Evolutionary conservation across 352 stramenopile genomes (phyloP), one percentile per base, ranked within the genome.

Genomic region (Aphanomyces cochlioides): DNA sequence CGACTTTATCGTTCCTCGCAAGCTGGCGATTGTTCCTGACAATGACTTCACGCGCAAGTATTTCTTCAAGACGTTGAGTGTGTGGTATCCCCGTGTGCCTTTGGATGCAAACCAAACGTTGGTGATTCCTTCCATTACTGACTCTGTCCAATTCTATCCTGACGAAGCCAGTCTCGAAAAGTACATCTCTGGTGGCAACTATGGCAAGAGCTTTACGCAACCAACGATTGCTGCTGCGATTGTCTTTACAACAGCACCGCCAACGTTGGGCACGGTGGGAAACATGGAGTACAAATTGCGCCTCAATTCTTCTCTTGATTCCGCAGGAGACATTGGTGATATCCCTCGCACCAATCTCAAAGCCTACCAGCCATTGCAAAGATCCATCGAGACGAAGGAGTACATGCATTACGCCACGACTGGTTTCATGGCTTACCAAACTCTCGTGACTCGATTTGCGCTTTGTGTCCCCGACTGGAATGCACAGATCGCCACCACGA

Each of bases 31-130:
- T 37, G 77, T 71, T 7, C 83, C 83, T 1, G 79, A 90, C 61
- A 89, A 79, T 34, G 65, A 72, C 12, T 90, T 88, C 50, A 89
- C 81, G n/a, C 71, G 79, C 8, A 68, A 85, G 4, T 90, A 90
- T 68, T 87, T 90, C 48, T 77, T 87, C 74, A 68, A 86, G 60
- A 87, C 80, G 0, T 85, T 89, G 80, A 74, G 79, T 48, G 19
- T 75, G 19, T 90, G 83, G 81, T 90, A 90, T 63, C 83, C 81
- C 17, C 78, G 81, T 40, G 66, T 89, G 37, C 61, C 60, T 15
- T 53, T 84, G 17, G 56, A 73, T 45, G 54, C 5, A 74, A 84
- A 60, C 17, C 38, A 53, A 73, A 72, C 17, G 57, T 47, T 36
- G 6, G 64, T 56, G 36, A 56, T 86, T 7, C 79, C 78, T 34